Evolutionary conservation across 2,329 filamentous ascomycete genomes (phyloP), one percentile per base, ranked within the genome.

Genomic region (Rosellinia necatrix): DNA sequence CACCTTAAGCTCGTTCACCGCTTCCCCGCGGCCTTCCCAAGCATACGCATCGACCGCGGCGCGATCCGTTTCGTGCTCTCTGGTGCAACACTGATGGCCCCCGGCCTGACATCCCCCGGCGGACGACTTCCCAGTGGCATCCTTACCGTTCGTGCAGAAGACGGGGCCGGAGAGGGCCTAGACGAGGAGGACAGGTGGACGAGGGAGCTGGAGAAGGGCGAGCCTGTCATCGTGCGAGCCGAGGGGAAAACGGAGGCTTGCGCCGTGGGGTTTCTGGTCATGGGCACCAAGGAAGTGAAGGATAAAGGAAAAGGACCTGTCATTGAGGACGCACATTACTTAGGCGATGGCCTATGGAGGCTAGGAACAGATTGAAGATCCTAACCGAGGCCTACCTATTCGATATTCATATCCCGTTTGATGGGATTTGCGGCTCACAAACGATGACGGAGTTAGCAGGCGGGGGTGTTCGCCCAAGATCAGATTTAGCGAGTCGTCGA

Each of bases 11-110:
- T 97, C 67, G 86, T 99, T 32, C 94, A 99, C 80, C 84, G 88
- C 66, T 97, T 93, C 77, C 94, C 94, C 8, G 78, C 85, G 64
- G 89, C 86, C 56, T 93, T 99, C 72, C 87, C 90, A 15, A 88
- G 85, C 49, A 81, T 99, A 55, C 88, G 92, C 56, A 96, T 97
- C 73, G 94, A 99, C 74, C 86, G 94, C 46, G 94, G 94, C 60
- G 94, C 94, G 4, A 97, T 99, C 70, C 90, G 94, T 59, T 99
- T 99, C 76, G 93, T 99, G 22, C 84, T 99, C 1, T 90, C 87
- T 1, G 94, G 94, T 40, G 94, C 94, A 1, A 91, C 93, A 12
- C 86, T 99, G 61, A 99, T 99, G 94, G 93, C 92, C 1, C 94
- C 94, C 0, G 94, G 94, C 0, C 75, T 99, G 66, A 99, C 94